Conservation (phyloP, 495 filamentous ascomycete genomes). For the Penicillium pulvis region DNA sequence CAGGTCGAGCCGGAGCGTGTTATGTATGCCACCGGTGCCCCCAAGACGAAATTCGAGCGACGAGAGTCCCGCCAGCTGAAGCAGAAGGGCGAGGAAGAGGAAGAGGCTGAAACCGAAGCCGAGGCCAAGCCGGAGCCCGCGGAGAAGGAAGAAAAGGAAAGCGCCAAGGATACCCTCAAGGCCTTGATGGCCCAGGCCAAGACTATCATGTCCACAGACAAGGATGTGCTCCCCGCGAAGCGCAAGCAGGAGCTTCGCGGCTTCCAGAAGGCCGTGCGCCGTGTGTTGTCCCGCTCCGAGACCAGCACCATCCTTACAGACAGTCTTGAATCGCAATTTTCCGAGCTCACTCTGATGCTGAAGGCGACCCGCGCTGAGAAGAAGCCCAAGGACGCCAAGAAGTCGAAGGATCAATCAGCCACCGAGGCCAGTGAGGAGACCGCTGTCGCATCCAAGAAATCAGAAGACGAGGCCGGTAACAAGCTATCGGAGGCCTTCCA, state of each 20-base stretch:
- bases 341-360: constrained; percentile 44
- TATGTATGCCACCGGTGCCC: constrained; percentile 78
- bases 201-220: constrained; percentile 50
- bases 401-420: constrained; percentile 24
- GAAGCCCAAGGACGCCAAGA: constrained; percentile 25
- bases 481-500: constrained; percentile 47
- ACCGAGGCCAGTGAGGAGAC: neutral
- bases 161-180: constrained; percentile 49
- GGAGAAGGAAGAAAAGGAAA: constrained; percentile 31
- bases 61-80: constrained; percentile 39
- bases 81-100: constrained; percentile 27
- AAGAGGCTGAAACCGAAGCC: constrained; percentile 31
- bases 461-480: constrained; percentile 32
- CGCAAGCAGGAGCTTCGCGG: constrained; percentile 63
- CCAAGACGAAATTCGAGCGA: constrained; percentile 58
- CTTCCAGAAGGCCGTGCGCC: constrained; percentile 56
- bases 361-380: constrained; percentile 41
- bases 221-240: constrained; percentile 55
- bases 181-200: constrained; percentile 57
- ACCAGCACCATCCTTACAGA: constrained; percentile 45
- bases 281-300: constrained; percentile 53
- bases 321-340: constrained; percentile 55
- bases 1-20: constrained; percentile 88
- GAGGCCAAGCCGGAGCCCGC: constrained; percentile 24
- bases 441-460: constrained; percentile 15